Conservation (phyloP, 495 filamentous ascomycete species). For the Penicillium samsonianum region DNA sequence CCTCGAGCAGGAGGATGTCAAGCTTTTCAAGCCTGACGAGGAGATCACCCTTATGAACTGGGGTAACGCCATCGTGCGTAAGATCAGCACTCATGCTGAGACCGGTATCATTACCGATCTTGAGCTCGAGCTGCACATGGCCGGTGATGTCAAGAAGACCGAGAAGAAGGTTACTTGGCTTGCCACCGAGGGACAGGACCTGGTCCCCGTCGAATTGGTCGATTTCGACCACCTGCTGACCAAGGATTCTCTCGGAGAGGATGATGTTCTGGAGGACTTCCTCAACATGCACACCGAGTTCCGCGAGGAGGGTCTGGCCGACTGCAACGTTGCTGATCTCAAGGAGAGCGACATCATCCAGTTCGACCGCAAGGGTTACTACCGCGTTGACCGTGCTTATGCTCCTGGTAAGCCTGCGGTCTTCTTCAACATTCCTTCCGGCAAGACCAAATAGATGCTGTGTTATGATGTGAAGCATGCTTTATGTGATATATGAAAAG, state of each 20-base stretch:
- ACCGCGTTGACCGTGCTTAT: conserved; percentile 68
- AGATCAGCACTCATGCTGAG: conserved; percentile 59
- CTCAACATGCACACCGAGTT: conserved; percentile 75
- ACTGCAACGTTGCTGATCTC: conserved; percentile 73
- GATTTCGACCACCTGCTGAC: conserved; percentile 92
- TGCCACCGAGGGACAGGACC: conserved; percentile 67
- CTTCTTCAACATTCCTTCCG: conserved; percentile 77
- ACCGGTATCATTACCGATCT: conserved; percentile 62
- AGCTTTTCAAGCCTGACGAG: conserved; percentile 77
- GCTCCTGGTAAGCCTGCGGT: conserved; percentile 65
- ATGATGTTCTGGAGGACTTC: conserved; percentile 79
- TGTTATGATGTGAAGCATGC: conserved; percentile 11
- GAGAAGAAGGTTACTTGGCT: conserved; percentile 96
- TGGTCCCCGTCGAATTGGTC: conserved; percentile 80
- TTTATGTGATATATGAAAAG: conserved; percentile 8
- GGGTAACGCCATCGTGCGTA: conserved; percentile 87
- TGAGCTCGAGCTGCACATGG: conserved; percentile 77
- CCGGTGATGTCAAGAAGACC: conserved; percentile 90
- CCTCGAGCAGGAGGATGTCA: conserved; percentile 84
- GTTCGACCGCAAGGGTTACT: conserved; percentile 92
- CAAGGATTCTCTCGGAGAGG: conserved; percentile 83
- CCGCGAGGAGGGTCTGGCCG: conserved; percentile 72
- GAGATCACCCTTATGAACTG: conserved; percentile 96
- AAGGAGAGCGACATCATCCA: conserved; percentile 87
- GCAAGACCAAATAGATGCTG: conserved; percentile 51